Conservation (phyloP, 177 flowering plant species). For the Vitis hybrid region DNA sequence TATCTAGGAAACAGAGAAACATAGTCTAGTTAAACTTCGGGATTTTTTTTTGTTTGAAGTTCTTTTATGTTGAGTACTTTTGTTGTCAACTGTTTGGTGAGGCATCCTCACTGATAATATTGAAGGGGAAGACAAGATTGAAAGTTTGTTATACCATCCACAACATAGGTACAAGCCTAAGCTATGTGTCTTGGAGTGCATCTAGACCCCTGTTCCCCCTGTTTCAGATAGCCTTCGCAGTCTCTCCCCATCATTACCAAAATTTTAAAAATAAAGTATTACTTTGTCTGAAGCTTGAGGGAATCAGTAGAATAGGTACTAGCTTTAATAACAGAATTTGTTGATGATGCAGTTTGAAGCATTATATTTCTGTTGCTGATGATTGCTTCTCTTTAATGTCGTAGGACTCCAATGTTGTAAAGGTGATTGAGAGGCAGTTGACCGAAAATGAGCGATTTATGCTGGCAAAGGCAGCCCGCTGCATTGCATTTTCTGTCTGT, state of each 20-base stretch:
- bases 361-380: conserved; percentile 2
- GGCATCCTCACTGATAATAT: no score
- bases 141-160: no score
- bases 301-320: background rate
- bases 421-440: conserved; percentile 86
- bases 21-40: no score
- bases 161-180: no score
- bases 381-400: conserved; percentile 2
- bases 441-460: conserved; percentile 84
- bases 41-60: background rate
- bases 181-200: no score
- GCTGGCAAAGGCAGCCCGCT: conserved; percentile 94
- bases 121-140: no score
- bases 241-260: background rate
- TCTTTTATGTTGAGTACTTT: background rate
- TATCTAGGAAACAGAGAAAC: no score
- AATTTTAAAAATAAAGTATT: background rate
- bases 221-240: background rate
- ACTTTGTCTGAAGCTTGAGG: background rate
- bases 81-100: background rate
- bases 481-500: conserved; percentile 77
- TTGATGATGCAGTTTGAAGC: background rate
- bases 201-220: background rate
- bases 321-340: background rate
- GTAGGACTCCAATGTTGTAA: conserved; percentile 79